Percentiles rank a stretch among this genome's conserved stretches.
Conservation (phyloP, 306 rosid genomes). For the Pyrus bretschneideri region DNA sequence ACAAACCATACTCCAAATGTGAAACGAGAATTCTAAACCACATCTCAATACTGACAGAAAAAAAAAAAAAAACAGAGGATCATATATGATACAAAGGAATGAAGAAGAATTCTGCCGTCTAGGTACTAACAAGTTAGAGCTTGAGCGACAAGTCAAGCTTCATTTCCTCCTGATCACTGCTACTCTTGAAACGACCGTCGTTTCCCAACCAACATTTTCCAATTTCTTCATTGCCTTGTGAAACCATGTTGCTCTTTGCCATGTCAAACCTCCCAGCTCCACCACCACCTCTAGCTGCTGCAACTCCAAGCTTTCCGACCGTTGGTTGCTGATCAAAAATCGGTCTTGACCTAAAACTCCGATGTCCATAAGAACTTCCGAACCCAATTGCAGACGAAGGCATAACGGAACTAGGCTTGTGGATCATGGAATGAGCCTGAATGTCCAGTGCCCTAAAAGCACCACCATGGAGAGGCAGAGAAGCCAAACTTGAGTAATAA, state of each 20-base stretch:
- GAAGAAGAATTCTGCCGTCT: not conserved
- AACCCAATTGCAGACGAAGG: not conserved
- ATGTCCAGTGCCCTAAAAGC: slow-evolving; percentile 37
- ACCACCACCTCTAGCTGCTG: slow-evolving; percentile 6
- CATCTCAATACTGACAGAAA: slow-evolving; percentile 14
- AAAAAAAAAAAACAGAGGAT: not conserved
- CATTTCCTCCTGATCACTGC: slow-evolving; percentile 31
- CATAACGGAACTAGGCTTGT: slow-evolving; percentile 32
- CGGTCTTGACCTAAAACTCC: slow-evolving; percentile 27
- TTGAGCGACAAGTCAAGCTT: slow-evolving; percentile 65
- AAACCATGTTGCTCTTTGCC: not conserved
- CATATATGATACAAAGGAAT: not conserved
- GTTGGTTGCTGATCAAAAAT: slow-evolving; percentile 37
- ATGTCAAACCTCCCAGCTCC: slow-evolving; percentile 19
- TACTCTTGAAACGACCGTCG: slow-evolving; percentile 26
- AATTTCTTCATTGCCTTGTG: slow-evolving; percentile 15
- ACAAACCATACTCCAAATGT: not conserved
- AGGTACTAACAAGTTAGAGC: slow-evolving; percentile 25
- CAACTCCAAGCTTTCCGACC: slow-evolving; percentile 30
- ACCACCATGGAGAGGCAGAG: slow-evolving; percentile 46
- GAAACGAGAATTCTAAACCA: slow-evolving; percentile 8
- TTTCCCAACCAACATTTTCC: slow-evolving; percentile 25
- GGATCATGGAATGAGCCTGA: slow-evolving; percentile 44
- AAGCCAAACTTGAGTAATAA: slow-evolving; percentile 36
- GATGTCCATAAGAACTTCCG: slow-evolving; percentile 27